Evolutionary conservation across 2,329 filamentous ascomycete species (phyloP).

Genomic region (Nigrospora osmanthi): DNA sequence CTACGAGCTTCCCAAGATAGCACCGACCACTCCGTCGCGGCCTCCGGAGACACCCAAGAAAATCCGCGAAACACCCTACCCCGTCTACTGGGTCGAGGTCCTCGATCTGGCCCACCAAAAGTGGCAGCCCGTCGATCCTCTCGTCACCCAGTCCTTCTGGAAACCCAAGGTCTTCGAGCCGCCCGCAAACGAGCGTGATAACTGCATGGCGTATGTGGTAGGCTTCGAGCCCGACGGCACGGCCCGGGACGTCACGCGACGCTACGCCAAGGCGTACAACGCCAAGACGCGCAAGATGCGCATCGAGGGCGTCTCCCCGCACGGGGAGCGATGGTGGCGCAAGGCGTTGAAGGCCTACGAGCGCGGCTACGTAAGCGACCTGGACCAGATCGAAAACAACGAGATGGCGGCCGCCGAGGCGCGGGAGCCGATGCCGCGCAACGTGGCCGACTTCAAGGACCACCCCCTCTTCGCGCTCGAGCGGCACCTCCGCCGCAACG

Average conservation of each 20-base stretch:
- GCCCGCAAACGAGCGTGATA: slow-evolving; percentile 67
- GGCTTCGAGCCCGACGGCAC: slow-evolving; percentile 75
- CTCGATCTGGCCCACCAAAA: slow-evolving; percentile 81
- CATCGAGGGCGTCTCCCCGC: slow-evolving; percentile 55
- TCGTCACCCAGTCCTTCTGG: slow-evolving; percentile 71
- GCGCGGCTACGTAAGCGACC: slow-evolving; percentile 40
- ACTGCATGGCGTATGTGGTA: slow-evolving; percentile 74
- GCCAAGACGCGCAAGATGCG: slow-evolving; percentile 78
- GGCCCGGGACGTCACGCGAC: slow-evolving; percentile 76
- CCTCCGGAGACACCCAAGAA: slow-evolving; percentile 25
- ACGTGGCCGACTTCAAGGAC: slow-evolving; percentile 78
- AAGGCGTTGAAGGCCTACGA: slow-evolving; percentile 41
- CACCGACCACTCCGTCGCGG: slow-evolving; percentile 23
- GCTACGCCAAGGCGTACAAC: slow-evolving; percentile 83
- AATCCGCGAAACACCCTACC: slow-evolving; percentile 65
- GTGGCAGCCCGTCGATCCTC: slow-evolving; percentile 82
- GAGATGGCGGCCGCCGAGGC: slow-evolving; percentile 66
- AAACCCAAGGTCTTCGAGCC: slow-evolving; percentile 75
- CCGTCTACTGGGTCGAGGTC: slow-evolving; percentile 91
- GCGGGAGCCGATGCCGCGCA: slow-evolving; percentile 77
- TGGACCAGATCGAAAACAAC: slow-evolving; percentile 78
- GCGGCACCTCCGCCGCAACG: slow-evolving; percentile 73
- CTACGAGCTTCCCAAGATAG: slow-evolving; percentile 38
- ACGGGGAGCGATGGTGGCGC: slow-evolving; percentile 45
- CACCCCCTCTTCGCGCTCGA: slow-evolving; percentile 81